Conservation (phyloP, 2,329 filamentous ascomycete genomes). For the Colletotrichum sp. region DNA sequence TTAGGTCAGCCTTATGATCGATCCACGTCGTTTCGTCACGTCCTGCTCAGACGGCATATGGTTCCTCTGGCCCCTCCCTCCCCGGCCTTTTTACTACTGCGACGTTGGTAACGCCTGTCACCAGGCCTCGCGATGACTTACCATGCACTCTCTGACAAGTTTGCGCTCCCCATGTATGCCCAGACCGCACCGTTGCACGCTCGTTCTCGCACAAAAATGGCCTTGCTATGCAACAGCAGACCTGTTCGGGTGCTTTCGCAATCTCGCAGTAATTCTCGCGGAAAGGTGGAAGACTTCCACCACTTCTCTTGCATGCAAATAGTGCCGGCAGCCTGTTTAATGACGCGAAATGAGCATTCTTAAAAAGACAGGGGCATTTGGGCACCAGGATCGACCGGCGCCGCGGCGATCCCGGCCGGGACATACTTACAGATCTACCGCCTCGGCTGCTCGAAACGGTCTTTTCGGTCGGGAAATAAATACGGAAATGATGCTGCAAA, state of each 20-base stretch:
- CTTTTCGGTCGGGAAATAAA: conserved; percentile 81
- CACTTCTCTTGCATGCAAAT: conserved; percentile 79
- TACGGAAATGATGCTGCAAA: conserved; percentile 61
- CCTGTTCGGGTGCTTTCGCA: conserved; percentile 74
- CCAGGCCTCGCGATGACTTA: conserved; percentile 48
- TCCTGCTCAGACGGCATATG: background rate
- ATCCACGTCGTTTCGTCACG: conserved; percentile 5
- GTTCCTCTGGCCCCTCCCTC: background rate
- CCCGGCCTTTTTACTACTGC: background rate
- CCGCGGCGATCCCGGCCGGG: conserved; percentile 2
- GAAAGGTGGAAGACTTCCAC: conserved; percentile 76
- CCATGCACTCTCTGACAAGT: conserved; percentile 93
- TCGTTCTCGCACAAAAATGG: conserved; percentile 54
- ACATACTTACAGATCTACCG: conserved; percentile 56
- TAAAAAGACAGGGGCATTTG: background rate
- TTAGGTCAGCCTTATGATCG: conserved; percentile 18
- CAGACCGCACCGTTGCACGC: conserved; percentile 54
- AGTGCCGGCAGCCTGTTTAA: conserved; percentile 71
- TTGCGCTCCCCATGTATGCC: conserved; percentile 90
- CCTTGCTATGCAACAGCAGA: conserved; percentile 88
- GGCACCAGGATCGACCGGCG: conserved; percentile 16
- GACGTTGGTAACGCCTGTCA: conserved; percentile 2
- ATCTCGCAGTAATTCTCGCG: conserved; percentile 74
- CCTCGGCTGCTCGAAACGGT: conserved; percentile 72
- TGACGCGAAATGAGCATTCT: conserved; percentile 14